Base-by-base conservation (phyloP, 1,139 yeast genomes). In the Saccharomyces hybrid region DNA sequence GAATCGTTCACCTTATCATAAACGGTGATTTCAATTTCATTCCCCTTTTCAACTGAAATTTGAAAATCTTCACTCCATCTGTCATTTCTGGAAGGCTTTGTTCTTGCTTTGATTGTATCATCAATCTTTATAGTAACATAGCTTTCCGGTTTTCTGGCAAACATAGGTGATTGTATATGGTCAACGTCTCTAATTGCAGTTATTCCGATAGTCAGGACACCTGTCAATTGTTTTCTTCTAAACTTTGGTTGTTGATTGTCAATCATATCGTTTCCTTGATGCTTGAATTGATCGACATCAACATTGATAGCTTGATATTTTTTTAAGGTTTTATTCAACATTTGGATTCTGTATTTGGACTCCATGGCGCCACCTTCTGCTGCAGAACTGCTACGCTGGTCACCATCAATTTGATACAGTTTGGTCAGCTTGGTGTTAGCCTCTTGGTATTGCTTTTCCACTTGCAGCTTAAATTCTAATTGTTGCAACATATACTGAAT, bases 401-500 rank as follows among this genome's bases (percentile, higher is more conserved):
- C 99, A 53, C 98, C 96, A 65, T 93, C 98, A 72, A 86, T 79
- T 64, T 85, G 84, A 67, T 93, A 93, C 55, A 93, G 79, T 62
- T 84, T 88, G 29, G 88, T 83, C 69, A 93, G 81, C 69, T 91
- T 93, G 61, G 88, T 95, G 61, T 90, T 90, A 14, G 98, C 98
- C 59, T 85, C 95, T 63, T 85, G 84, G 71, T 91, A 93, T 71
- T 93, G 96, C 64, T 88, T 84, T 71, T 93, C 99, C 46, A 93
- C 96, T 66, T 91, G 95, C 51, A 91, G 77, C 71, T 93, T 93
- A 71, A 91, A 90, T 67, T 90, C 96, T 55, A 93, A 76, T 69
- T 90, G 96, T 71, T 90, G 97, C 55, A 93, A 78, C 98, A 93
- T 91, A 64, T 88, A 85, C 70, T 89, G 96, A 64, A 93, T 93